Conservation (phyloP, 345 rosid genomes). For the Psidium guajava region DNA sequence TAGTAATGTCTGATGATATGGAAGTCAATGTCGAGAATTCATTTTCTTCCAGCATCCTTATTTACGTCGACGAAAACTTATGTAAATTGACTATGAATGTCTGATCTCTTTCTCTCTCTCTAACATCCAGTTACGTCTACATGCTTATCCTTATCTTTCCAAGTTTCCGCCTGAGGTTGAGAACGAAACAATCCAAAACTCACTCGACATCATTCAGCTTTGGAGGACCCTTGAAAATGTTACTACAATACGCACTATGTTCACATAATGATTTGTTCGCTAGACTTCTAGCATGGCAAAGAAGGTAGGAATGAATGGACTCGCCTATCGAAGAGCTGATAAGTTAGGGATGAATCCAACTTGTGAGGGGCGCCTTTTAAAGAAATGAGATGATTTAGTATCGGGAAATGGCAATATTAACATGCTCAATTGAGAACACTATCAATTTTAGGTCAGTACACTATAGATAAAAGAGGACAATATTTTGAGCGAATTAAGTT, state of each 20-base stretch:
- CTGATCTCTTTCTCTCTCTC: no score
- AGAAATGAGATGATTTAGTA: neutral
- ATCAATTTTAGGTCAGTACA: neutral
- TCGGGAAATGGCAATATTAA: neutral
- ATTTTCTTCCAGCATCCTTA: no score
- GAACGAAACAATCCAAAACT: neutral
- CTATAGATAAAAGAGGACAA: no score
- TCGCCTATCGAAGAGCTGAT: rapidly evolving
- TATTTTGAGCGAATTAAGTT: no score
- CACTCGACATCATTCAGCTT: neutral
- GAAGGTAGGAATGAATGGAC: neutral
- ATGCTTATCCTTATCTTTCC: no score
- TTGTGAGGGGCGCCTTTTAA: rapidly evolving
- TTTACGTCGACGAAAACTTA: no score
- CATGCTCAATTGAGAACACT: neutral
- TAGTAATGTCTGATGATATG: no score
- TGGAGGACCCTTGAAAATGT: no score
- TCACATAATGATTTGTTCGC: neutral
- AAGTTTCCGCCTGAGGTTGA: neutral
- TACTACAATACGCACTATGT: neutral
- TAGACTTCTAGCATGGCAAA: neutral
- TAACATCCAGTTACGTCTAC: neutral
- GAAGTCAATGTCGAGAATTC: no score
- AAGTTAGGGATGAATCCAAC: no score
- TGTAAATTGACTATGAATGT: neutral